Conservation (phyloP, 78 protist species). For the Dictyostelium brefeldianum region DNA sequence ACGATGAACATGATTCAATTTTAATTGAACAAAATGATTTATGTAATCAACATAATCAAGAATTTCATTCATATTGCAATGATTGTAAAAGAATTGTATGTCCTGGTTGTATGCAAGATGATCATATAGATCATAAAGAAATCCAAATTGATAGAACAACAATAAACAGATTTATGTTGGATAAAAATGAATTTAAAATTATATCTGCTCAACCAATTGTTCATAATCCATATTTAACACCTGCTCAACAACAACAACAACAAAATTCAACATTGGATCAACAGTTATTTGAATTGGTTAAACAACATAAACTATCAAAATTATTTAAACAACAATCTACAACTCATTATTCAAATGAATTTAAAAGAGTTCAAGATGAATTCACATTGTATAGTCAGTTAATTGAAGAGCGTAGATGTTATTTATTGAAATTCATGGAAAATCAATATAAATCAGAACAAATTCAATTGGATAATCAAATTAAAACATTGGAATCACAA, state of each 20-base stretch:
- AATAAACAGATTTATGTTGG: background rate
- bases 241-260: constrained; percentile 23
- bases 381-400: background rate
- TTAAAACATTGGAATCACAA: background rate
- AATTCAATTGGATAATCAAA: constrained; percentile 2
- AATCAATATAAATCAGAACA: constrained; percentile 18
- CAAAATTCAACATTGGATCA: constrained; percentile 11
- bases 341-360: background rate
- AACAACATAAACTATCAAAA: background rate
- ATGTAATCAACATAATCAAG: background rate
- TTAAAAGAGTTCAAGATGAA: background rate
- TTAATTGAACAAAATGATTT: background rate
- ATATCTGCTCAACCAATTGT: background rate
- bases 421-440: background rate
- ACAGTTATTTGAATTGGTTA: constrained; percentile 20
- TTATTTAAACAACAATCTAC: background rate
- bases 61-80: background rate
- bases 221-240: constrained; percentile 8
- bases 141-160: constrained; percentile 19
- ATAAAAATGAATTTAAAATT: background rate
- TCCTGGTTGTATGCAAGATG: background rate
- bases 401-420: background rate
- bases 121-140: constrained; percentile 2
- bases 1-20: background rate
- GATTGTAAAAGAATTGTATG: background rate